Percentiles rank a stretch among this genome's conserved stretches.
These are phyloP conservation scores for Aristolochia contorta DNA, from an alignment of 164 flowering plant species.

Conservation along the genomic window DNA sequence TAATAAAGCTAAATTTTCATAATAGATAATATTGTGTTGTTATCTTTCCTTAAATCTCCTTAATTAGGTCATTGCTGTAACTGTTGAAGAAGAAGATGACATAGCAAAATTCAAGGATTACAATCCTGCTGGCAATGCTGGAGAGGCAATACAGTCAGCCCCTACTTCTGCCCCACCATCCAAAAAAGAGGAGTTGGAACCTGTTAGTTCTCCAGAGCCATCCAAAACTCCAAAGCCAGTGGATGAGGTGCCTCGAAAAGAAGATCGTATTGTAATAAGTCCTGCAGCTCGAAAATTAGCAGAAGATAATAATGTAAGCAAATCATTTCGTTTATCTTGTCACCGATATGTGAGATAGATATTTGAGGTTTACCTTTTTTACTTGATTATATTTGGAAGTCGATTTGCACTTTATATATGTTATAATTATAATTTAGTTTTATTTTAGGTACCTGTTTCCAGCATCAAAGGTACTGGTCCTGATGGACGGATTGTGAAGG, in stretches of 20 bases:
- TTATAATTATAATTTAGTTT: background rate
- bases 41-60: background rate
- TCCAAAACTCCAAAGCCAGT: conserved; percentile 27
- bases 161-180: conserved; percentile 36
- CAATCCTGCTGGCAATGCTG: conserved; percentile 38
- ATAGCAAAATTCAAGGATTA: conserved; percentile 70
- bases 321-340: background rate
- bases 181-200: conserved; percentile 39
- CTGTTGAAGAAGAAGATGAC: conserved; percentile 95
- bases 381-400: background rate
- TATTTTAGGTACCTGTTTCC: conserved; percentile 60
- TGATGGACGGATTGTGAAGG: conserved; percentile 90
- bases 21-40: background rate
- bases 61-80: conserved; percentile 72
- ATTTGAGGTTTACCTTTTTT: background rate
- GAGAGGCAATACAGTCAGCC: conserved; percentile 31
- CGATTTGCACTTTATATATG: background rate
- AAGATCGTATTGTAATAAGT: conserved; percentile 72
- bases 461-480: conserved; percentile 91
- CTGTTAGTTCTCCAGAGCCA: conserved; percentile 41
- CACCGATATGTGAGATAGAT: background rate
- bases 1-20: no score
- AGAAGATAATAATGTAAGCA: conserved; percentile 67
- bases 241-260: conserved; percentile 31
- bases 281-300: conserved; percentile 92